These are phyloP conservation scores for Silene noctiflora DNA, from an alignment of 179 eudicot genomes.

Conservation along the genomic window DNA sequence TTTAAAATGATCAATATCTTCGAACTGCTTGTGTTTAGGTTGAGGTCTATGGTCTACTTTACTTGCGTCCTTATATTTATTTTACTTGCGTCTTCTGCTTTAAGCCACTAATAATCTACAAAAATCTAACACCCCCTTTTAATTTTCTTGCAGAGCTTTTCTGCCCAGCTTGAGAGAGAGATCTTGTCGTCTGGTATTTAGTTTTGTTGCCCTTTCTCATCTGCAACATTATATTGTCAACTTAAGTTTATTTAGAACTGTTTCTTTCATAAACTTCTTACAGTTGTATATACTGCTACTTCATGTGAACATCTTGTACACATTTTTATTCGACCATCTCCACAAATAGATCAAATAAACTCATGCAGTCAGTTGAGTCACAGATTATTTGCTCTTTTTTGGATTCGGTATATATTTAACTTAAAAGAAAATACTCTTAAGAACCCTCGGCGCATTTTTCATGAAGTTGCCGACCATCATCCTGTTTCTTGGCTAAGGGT, in stretches of 20 bases:
- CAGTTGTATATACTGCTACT: neutral
- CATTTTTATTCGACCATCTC: neutral
- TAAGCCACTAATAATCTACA: neutral
- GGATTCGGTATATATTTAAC: neutral
- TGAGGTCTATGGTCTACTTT: no score
- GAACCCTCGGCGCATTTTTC: neutral
- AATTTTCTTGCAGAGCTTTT: slow-evolving; percentile 61
- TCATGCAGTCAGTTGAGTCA: neutral
- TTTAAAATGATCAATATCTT: neutral
- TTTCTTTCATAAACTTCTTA: neutral
- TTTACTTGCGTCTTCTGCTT: neutral
- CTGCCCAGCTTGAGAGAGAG: slow-evolving; percentile 90
- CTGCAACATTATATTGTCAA: neutral
- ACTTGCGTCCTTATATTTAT: no score
- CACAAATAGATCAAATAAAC: neutral
- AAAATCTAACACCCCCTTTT: slow-evolving; percentile 1
- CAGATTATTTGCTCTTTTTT: slow-evolving; percentile 1
- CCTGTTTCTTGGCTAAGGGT: neutral
- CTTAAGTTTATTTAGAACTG: neutral
- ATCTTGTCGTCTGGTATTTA: slow-evolving; percentile 69
- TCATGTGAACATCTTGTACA: neutral
- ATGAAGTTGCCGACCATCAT: neutral
- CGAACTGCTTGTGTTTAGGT: neutral
- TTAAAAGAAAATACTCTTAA: neutral
- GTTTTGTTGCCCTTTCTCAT: slow-evolving; percentile 10